Evolutionary conservation across 257 asterid genomes (phyloP), one percentile per base, ranked within the genome.

Genomic region (Osmanthus fragrans): DNA sequence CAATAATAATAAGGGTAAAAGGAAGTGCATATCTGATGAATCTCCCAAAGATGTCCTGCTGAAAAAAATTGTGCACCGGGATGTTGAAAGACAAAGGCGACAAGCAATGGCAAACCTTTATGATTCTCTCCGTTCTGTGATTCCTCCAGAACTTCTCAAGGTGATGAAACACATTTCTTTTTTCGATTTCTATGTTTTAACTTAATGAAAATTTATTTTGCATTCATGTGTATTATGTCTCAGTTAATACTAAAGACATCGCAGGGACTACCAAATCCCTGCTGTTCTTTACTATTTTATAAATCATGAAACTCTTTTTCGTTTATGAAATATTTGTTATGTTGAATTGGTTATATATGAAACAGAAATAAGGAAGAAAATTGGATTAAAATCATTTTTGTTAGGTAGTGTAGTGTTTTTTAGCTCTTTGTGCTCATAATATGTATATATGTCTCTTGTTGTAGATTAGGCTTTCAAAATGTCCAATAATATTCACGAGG

Each of bases 21-120:
- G 16, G 60, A 65, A 40, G 7, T 8, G 70, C 75, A 15, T 6
- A 58, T 30, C 13, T 39, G 23, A 66, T 12, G 33, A 58, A 3
- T 21, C 12, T 58, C 30, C 66, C 9, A 21, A 58, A 58, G 66
- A 58, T 58, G 66, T 27, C 12, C 5, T 23, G 82, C 32, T 60
- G 77, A 83, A 72, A 82, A 86, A 81, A 77, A 70, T 66, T 1
- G 36, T 69, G 60, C 89, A 84, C 67, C 75, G 87, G 39, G 90
- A 84, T 4, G 72, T 85, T 15, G 94, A 89, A 76, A 80, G 89
- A 47, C 85, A 82, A 29, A 7, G 94, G 40, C 80, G 89, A 73
- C 81, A 80, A 80, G 89, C 82, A 77, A 88, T 88, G 89, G 73
- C 94, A 18, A 66, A 27, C 47, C 94, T 89, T 80, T 77, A 77